A percentile compares a stretch with the other conserved stretches of the same genome.
These are phyloP conservation scores for Dalbergia cultrata DNA, from an alignment of 306 rosid genomes.

Conservation along the genomic window DNA sequence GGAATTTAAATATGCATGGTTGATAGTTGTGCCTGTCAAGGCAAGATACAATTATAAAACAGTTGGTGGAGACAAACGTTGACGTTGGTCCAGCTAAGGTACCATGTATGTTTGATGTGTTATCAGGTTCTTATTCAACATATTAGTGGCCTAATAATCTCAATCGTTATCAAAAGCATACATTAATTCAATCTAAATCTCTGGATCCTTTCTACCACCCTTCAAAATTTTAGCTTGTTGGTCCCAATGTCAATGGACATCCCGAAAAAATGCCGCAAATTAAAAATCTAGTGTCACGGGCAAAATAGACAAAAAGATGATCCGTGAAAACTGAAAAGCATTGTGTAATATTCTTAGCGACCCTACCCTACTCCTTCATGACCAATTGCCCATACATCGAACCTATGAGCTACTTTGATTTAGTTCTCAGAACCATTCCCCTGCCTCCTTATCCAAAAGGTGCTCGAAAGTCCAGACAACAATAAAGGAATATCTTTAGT, in stretches of 20 bases:
- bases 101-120: neutral
- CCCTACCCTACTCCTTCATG: neutral
- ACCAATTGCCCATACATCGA: slow-evolving; percentile 24
- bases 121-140: neutral
- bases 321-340: slow-evolving; percentile 12
- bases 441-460: slow-evolving; percentile 11
- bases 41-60: neutral
- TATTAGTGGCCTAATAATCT: neutral
- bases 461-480: neutral
- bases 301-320: slow-evolving; percentile 5
- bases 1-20: neutral
- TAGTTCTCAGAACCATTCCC: neutral
- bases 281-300: slow-evolving; percentile 31
- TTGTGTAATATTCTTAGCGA: neutral
- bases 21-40: neutral
- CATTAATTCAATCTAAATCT: neutral
- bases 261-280: neutral
- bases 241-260: neutral
- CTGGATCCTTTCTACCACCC: neutral
- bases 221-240: neutral
- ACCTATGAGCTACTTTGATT: slow-evolving; percentile 3
- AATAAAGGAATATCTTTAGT: neutral
- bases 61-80: neutral
- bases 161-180: neutral
- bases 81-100: neutral